Conservation (phyloP, 2,329 filamentous ascomycete genomes). For the Ophiostoma sp. region DNA sequence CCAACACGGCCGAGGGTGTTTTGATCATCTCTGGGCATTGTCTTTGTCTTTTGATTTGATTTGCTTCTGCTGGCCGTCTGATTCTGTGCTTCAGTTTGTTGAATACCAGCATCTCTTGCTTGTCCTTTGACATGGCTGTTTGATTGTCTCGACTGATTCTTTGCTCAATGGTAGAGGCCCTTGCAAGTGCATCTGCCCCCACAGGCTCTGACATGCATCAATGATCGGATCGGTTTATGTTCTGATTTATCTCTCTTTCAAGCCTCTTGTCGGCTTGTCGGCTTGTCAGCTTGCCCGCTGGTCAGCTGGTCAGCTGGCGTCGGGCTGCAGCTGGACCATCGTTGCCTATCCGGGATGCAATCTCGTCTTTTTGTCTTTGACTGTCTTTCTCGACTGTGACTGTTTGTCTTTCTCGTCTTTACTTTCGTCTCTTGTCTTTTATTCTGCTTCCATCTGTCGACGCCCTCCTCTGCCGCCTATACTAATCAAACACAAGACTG, state of each 20-base stretch:
- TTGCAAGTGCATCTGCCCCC: not conserved
- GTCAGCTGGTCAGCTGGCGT: not conserved
- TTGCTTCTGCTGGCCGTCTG: not conserved
- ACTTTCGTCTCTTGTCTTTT: not conserved
- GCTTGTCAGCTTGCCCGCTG: no score
- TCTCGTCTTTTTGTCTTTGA: constrained; percentile 3
- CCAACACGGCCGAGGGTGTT: constrained; percentile 9
- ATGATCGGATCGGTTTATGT: not conserved
- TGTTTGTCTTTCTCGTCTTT: not conserved
- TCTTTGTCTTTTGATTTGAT: not conserved
- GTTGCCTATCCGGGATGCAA: not conserved
- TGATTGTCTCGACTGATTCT: no score
- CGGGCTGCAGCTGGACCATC: not conserved
- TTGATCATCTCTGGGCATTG: not conserved
- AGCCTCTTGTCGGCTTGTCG: no score
- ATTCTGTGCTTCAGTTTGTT: not conserved
- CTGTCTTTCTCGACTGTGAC: not conserved
- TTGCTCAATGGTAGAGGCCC: no score
- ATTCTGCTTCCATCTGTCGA: not conserved
- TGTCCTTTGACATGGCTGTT: not conserved
- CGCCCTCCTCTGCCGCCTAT: not conserved
- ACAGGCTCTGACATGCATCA: not conserved
- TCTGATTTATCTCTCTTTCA: no score
- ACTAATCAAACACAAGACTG: not conserved
- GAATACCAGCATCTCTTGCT: not conserved